These are phyloP conservation scores for Boletellus emodensis DNA, from an alignment of 768 basidiomycete genomes.

Conservation along the genomic window DNA sequence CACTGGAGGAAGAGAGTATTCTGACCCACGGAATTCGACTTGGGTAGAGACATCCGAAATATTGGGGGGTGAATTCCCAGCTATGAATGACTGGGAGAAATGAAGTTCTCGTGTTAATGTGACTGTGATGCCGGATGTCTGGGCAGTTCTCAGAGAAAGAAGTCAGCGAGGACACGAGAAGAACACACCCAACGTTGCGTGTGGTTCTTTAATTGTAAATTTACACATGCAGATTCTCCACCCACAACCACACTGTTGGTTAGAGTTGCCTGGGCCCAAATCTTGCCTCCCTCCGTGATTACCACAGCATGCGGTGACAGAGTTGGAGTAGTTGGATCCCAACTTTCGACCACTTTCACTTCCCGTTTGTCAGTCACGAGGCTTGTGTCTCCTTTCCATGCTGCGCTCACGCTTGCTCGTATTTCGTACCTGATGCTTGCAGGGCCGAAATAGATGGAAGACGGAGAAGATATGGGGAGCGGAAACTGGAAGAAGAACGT, in stretches of 20 bases:
- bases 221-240: conserved; percentile 67
- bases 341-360: conserved; percentile 61
- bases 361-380: conserved; percentile 61
- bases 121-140: conserved; percentile 69
- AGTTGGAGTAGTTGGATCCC: conserved; percentile 33
- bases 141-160: conserved; percentile 3
- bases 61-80: conserved; percentile 30
- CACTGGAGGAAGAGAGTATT: conserved; percentile 71
- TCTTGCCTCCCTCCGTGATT: conserved; percentile 74
- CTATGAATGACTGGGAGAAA: conserved; percentile 39
- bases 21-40: conserved; percentile 68
- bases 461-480: conserved; percentile 61
- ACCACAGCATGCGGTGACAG: conserved; percentile 53
- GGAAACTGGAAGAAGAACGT: conserved; percentile 81
- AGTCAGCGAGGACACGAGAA: neutral
- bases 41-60: conserved; percentile 65
- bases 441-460: conserved; percentile 66
- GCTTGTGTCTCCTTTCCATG: conserved; percentile 70
- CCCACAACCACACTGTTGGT: conserved; percentile 60
- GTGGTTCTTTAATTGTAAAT: conserved; percentile 79
- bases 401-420: conserved; percentile 65
- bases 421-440: conserved; percentile 72
- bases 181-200: conserved; percentile 66
- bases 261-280: conserved; percentile 70
- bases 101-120: conserved; percentile 58